Evolutionary conservation across 257 asterid species (phyloP).

Genomic region (Linderniella brevidens): DNA sequence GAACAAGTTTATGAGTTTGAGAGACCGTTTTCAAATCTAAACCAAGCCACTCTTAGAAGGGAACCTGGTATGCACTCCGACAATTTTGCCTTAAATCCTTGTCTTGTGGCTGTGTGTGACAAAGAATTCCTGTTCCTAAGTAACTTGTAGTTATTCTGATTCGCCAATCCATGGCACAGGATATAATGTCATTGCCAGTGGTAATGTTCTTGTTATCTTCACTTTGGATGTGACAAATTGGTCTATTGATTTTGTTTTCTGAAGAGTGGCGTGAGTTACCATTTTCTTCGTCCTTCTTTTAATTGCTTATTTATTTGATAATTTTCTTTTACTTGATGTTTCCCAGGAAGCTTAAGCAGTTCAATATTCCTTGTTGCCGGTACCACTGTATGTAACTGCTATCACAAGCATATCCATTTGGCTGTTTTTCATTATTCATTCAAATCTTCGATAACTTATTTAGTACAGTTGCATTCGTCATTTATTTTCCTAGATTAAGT

Average conservation of each 20-base stretch:
- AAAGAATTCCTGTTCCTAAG: too few relatives aligned
- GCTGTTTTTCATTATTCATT: too few relatives aligned
- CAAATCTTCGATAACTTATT: too few relatives aligned
- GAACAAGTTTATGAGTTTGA: constrained; percentile 32
- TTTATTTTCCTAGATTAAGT: too few relatives aligned
- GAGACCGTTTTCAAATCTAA: constrained; percentile 80
- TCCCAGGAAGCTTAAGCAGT: constrained; percentile 78
- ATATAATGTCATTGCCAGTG: too few relatives aligned
- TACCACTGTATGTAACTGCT: constrained; percentile 56
- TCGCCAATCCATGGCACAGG: too few relatives aligned
- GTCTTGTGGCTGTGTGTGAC: too few relatives aligned
- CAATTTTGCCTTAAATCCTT: background rate
- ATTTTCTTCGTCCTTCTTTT: background rate
- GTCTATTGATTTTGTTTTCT: too few relatives aligned
- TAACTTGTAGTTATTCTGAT: too few relatives aligned
- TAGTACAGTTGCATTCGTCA: too few relatives aligned
- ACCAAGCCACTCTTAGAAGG: constrained; percentile 58
- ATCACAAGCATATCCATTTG: constrained; percentile 2
- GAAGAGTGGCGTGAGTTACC: too few relatives aligned
- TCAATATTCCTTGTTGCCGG: constrained; percentile 88
- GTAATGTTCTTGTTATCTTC: background rate
- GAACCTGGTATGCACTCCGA: constrained; percentile 46
- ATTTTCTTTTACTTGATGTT: constrained; percentile 10
- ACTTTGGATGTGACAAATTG: background rate
- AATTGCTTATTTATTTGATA: constrained; percentile 9